Evolutionary conservation across 768 basidiomycete species (phyloP).

Genomic region (Dentipellis sp.): DNA sequence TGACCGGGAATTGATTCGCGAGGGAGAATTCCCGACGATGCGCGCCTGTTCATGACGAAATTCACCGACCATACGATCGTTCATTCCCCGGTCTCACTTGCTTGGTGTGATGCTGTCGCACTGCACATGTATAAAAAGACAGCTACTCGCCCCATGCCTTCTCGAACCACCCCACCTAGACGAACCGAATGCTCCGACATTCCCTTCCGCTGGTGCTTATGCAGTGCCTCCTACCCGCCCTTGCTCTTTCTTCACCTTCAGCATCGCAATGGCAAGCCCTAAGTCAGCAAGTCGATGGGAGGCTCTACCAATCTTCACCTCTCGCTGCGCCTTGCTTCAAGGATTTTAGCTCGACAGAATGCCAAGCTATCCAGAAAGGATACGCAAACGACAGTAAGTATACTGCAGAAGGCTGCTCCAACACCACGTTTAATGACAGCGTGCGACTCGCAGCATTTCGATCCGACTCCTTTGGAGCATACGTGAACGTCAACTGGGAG

Average conservation of each 20-base stretch:
- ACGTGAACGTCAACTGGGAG: conserved; percentile 42
- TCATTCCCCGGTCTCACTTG: not conserved
- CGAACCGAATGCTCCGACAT: not conserved
- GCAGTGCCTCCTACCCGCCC: not conserved
- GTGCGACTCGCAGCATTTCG: conserved; percentile 14
- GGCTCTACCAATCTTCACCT: not conserved
- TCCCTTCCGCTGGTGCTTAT: not conserved
- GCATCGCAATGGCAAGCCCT: not conserved
- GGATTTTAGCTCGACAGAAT: not conserved
- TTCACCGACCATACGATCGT: not conserved
- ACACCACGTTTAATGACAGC: not conserved
- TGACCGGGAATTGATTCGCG: not conserved
- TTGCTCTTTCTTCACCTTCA: not conserved
- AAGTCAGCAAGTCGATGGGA: not conserved
- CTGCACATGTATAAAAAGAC: not conserved
- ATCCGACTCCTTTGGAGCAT: conserved; percentile 18
- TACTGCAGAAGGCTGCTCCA: not conserved
- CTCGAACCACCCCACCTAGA: not conserved
- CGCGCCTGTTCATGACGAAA: too few relatives aligned
- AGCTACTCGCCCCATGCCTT: not conserved
- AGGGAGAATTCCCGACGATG: not conserved
- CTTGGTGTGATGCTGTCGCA: not conserved
- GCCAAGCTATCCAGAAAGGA: not conserved
- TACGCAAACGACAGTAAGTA: not conserved
- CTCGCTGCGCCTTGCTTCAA: not conserved